Percentiles rank a stretch among this genome's conserved stretches.
Conservation (phyloP, 495 filamentous ascomycete species). For the Xylaria grammica region DNA sequence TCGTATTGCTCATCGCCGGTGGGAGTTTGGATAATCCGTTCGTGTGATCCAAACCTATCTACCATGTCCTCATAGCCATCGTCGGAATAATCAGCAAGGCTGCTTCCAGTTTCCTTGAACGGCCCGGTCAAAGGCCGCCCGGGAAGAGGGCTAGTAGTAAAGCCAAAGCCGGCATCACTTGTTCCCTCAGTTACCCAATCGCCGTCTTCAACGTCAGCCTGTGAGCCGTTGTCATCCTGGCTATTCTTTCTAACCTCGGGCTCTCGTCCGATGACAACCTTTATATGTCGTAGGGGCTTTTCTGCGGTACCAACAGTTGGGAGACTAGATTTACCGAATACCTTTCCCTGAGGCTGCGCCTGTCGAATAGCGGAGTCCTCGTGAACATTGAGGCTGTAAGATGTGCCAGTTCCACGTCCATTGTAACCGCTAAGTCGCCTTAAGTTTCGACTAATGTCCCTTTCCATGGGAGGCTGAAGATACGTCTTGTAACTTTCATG, state of each 20-base stretch:
- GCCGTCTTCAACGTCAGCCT: conserved; percentile 1
- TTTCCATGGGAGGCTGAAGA: conserved; percentile 20
- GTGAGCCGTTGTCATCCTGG: not conserved
- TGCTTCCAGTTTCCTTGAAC: conserved; percentile 42
- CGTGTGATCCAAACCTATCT: conserved; percentile 27
- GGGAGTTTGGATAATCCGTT: conserved; percentile 37
- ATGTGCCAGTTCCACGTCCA: not conserved
- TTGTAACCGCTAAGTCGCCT: conserved; percentile 14
- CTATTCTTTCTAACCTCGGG: not conserved
- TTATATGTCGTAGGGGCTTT: conserved; percentile 3
- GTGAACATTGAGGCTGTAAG: not conserved
- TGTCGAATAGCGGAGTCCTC: not conserved
- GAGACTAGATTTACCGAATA: conserved; percentile 1
- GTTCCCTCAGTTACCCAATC: conserved; percentile 35
- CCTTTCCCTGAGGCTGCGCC: not conserved
- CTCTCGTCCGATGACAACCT: conserved; percentile 5
- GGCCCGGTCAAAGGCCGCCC: not conserved
- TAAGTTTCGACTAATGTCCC: conserved; percentile 30
- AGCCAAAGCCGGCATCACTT: conserved; percentile 34
- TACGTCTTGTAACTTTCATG: conserved; percentile 10
- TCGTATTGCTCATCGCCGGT: not conserved
- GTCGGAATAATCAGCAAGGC: conserved; percentile 46
- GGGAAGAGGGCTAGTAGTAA: not conserved
- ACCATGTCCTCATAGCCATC: conserved; percentile 18
- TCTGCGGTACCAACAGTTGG: not conserved